These are phyloP conservation scores for Arthrinium puccinioides DNA, from an alignment of 2,329 filamentous ascomycete species.

Conservation along the genomic window DNA sequence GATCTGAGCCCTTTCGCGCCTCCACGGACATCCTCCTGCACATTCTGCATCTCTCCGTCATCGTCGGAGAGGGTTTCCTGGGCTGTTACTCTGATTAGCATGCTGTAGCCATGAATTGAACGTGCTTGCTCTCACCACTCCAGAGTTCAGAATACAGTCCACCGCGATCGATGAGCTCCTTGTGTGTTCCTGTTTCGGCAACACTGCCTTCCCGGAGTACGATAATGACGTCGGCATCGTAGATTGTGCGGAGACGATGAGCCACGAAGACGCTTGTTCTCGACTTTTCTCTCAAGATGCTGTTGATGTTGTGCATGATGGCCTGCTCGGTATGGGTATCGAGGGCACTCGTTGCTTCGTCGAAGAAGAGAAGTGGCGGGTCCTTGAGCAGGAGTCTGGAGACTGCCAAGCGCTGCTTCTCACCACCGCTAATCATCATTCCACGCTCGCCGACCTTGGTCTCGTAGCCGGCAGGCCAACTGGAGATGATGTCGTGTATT, in stretches of 20 bases:
- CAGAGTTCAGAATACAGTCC: constrained; percentile 86
- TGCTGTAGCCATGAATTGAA: neutral
- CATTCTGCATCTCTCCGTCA: no score
- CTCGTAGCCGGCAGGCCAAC: constrained; percentile 80
- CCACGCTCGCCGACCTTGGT: constrained; percentile 91
- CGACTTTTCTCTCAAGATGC: constrained; percentile 78
- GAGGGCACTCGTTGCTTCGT: constrained; percentile 86
- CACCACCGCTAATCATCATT: constrained; percentile 93
- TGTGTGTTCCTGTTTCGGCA: constrained; percentile 84
- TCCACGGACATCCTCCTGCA: no score
- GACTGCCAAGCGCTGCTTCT: constrained; percentile 86
- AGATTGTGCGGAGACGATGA: constrained; percentile 86
- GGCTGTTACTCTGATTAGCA: constrained; percentile 30
- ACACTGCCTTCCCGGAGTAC: constrained; percentile 79
- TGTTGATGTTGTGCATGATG: constrained; percentile 86
- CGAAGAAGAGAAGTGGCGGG: constrained; percentile 85
- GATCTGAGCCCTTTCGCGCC: no score
- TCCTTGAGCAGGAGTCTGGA: constrained; percentile 82
- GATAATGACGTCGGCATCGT: constrained; percentile 87
- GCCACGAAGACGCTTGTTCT: constrained; percentile 94
- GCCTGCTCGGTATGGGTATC: constrained; percentile 93
- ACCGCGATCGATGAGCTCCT: constrained; percentile 68
- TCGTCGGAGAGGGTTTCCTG: constrained; percentile 48
- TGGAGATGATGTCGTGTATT: constrained; percentile 74
- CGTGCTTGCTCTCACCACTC: constrained; percentile 58